Evolutionary conservation across 2,329 filamentous ascomycete genomes (phyloP), one percentile per base, ranked within the genome.

Genomic region (Sporothrix brunneoviolacea): DNA sequence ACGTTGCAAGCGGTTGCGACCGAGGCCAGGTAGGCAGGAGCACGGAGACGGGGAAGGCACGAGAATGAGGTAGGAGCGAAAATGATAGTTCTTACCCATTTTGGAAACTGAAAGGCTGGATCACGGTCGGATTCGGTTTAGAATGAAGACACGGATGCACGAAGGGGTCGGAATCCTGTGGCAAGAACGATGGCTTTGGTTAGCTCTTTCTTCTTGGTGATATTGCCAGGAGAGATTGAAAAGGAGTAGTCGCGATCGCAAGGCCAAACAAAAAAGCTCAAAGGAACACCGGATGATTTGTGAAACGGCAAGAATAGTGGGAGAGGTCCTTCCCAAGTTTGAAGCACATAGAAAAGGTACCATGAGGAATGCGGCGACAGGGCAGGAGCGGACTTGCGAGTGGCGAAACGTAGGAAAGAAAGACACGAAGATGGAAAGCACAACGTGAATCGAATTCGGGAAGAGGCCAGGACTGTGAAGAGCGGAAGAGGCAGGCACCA

Each of bases 41-140:
- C 43, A 38, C 21, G 38, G n/a, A 9, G 22, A 21, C 2, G 8
- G 18, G 24, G 48, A 33, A 35, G 40, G 33, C 12, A 38, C 41
- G 24, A 43, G 37, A 19, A 38, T 39, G 15, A 21, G 30, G 43
- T 58, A 59, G 16, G 24, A 15, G 27, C 10, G 28, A 48, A 28
- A 18, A 33, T 15, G 50, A 53, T 12, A 21, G 21, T 64, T 65
- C 70, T 73, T 73, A 73, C 70, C 70, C 70, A 73, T 73, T 67
- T 61, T 62, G 65, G 67, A 63, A 15, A 28, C 19, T 27, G 32
- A 21, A 36, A 42, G 19, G 41, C 13, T 39, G 28, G 38, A 41
- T 41, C 30, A 19, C 36, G 51, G 41, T 51, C 27, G 24, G 13
- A 18, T 12, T 21, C 52, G 7, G 40, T 28, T 19, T 32, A 46